Evolutionary conservation across 106 monocot genomes (phyloP), one percentile per base, ranked within the genome.

Genomic region (Phalaenopsis equestris): DNA sequence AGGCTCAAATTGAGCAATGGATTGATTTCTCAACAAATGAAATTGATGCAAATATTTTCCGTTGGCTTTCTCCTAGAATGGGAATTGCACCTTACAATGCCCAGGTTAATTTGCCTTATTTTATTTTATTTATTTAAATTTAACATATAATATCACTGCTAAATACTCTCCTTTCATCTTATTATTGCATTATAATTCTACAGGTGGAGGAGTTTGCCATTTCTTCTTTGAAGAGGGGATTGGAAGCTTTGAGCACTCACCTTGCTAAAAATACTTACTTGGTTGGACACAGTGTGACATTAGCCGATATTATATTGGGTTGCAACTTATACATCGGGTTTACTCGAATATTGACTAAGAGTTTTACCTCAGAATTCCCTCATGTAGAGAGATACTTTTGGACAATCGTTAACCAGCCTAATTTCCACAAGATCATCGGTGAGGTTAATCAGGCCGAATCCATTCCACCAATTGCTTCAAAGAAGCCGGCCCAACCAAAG

Each of bases 321-420:
- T 96, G 96, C 86, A 96, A 93, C 75, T 79, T 96, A 14, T 86
- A 77, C 76, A 0, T 41, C 8, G 96, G 93, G 2, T 91, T 96
- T 38, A 39, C 11, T 10, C 43, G 37, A 7, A 78, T 93, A 76
- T 68, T 96, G 88, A 96, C 85, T 21, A 93, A 91, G 87, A 86
- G 72, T 73, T 96, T 96, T 81, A 91, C 96, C 2, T 87, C 87
- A 8, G 91, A 90, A 68, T 96, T 88, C 79, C 93, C 96, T 57
- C 90, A 96, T 77, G 90, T 96, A 73, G 96, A 96, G 81, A 85
- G 96, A 46, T 96, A 93, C 78, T 93, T 91, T 42, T 96, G 96
- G 96, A 96, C 96, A 37, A 72, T 96, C 47, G 91, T 96, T 56
- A 93, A 96, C 77, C 96, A 93, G 61, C 91, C 93, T 3, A 96